Percentiles rank a stretch among this genome's conserved stretches.
Evolutionary conservation across 2,329 filamentous ascomycete genomes (phyloP).

Genomic region (Diplodia seriata): DNA sequence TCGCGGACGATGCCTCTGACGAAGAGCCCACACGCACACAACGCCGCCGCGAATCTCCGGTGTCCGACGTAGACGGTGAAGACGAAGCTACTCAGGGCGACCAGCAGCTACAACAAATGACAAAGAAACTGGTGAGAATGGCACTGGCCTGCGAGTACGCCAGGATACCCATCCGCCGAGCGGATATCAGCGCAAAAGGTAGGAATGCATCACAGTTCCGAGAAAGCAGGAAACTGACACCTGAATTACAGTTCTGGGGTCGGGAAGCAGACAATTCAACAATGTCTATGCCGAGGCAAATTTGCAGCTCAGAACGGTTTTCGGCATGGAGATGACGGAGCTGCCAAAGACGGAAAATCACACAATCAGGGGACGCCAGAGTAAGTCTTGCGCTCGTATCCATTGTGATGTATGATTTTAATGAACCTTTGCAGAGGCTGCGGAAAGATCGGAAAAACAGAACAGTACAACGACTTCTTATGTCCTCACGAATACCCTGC

Average conservation of each 20-base stretch:
- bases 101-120: slow-evolving; percentile 49
- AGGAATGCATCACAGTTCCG: not conserved
- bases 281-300: slow-evolving; percentile 80
- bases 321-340: slow-evolving; percentile 93
- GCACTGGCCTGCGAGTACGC: slow-evolving; percentile 67
- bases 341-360: slow-evolving; percentile 81
- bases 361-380: slow-evolving; percentile 79
- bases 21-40: slow-evolving; percentile 18
- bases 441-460: slow-evolving; percentile 59
- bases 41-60: slow-evolving; percentile 28
- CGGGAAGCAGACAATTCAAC: slow-evolving; percentile 74
- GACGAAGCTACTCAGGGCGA: slow-evolving; percentile 5
- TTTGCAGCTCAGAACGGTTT: slow-evolving; percentile 69
- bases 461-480: slow-evolving; percentile 67
- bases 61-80: slow-evolving; percentile 23
- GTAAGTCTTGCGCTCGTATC: slow-evolving; percentile 51
- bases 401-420: not conserved
- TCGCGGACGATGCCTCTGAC: slow-evolving; percentile 18
- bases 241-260: slow-evolving; percentile 67
- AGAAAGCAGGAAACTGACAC: slow-evolving; percentile 5
- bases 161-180: slow-evolving; percentile 63
- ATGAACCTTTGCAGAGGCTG: slow-evolving; percentile 50
- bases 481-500: slow-evolving; percentile 77
- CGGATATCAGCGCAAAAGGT: slow-evolving; percentile 64
- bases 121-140: slow-evolving; percentile 68